Evolutionary conservation across 352 stramenopile species (phyloP), one percentile per base, ranked within the genome.

Genomic region (Phytophthora ramorum): DNA sequence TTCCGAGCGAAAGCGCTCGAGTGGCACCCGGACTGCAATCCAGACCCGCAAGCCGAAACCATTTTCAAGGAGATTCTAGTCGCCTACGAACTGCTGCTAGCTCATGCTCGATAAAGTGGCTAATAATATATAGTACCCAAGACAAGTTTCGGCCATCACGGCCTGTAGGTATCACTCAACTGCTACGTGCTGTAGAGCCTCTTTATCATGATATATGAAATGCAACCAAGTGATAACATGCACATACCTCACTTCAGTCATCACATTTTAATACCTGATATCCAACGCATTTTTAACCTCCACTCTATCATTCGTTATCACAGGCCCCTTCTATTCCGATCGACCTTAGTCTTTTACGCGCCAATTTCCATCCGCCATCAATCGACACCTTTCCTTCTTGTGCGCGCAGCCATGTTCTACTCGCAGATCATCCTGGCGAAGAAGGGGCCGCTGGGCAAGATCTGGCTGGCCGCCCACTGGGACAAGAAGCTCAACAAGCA

Each of bases 401-500:
- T 12, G 5, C 9, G 14, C 0, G 37, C 16, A 17, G 41, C 4
- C 30, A 99, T 99, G 98, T 99, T 99, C 75, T 99, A 99, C 86
- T 99, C 97, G 44, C 96, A 99, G 94, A 96, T 99, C 58, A 99
- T 99, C 71, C 83, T 99, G 24, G 97, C 97, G 52, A 99, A 99
- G 87, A 99, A 99, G 74, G 98, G 97, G 1, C 97, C 97, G 22
- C 79, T 99, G 38, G 97, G 97, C 49, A 99, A 99, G 80, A 98
- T 99, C 54, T 99, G 98, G 96, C 87, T 99, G 26, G 98, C 98
- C 14, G 98, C 98, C 26, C 98, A 99, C 78, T 99, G 95, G 93
- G 98, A 99, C 85, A 99, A 99, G 85, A 99, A 99, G 83, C 84
- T 99, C 26, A 98, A 90, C 66, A 98, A 99, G 73, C 89, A 97